Evolutionary conservation across 345 rosid species (phyloP), one percentile per base, ranked within the genome.

Genomic region (Eucalyptus virginea): DNA sequence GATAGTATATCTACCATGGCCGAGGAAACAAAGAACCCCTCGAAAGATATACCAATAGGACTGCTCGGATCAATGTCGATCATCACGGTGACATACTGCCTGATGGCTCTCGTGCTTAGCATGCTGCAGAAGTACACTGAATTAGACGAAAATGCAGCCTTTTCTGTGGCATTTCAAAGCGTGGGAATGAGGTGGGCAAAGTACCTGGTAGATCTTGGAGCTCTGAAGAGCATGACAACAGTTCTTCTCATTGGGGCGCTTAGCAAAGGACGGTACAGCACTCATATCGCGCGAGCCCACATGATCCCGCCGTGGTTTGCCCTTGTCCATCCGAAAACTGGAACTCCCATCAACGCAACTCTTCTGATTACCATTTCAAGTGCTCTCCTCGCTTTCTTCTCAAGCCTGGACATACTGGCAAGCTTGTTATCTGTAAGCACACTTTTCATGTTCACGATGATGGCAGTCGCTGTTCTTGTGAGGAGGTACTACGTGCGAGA

Each of bases 221-320:
- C 97, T 34, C 95, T 95, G 6, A 95, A 95, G 91, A 95, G 96
- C 49, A 94, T 94, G 96, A 95, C 95, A 47, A 95, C 96, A 2
- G 95, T 95, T 91, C 96, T 95, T 65, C 92, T 94, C 23, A 93
- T 91, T 6, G 95, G 95, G 81, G 92, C 93, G 10, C 87, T 93
- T 26, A 93, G 94, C 49, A 95, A 95, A 49, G 94, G 93, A 18
- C 91, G 96, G 28, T 95, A 94, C 87, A 92, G 90, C n/a, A 91
- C 96, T n/a, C 96, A 95, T 83, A 94, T 94, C 30, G 95, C 95
- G 18, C 90, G 94, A 88, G 94, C 96, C 50, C 97, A 95, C 93
- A 94, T 94, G 95, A 94, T 93, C 30, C 97, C 96, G 9, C 97
- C 97, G 14, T 94, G 94, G 94, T 94, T 95, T 83, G 96, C 97